Conservation (phyloP, 2,329 filamentous ascomycete genomes). For the Biscogniauxia sp. region DNA sequence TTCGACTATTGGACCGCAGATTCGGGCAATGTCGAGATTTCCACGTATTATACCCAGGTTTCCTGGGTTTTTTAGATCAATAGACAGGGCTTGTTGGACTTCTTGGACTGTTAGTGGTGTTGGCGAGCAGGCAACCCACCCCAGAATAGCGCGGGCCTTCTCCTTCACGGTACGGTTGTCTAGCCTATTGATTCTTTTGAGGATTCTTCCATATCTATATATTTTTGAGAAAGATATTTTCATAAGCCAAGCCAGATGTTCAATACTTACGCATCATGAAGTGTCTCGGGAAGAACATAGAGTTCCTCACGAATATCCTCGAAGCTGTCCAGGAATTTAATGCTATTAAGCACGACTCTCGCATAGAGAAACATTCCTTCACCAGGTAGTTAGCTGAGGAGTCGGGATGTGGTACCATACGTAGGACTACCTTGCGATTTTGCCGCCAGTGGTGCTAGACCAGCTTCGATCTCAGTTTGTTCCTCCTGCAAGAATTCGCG, state of each 20-base stretch:
- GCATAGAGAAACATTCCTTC: slow-evolving; percentile 36
- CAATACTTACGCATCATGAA: slow-evolving; percentile 31
- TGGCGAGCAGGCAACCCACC: slow-evolving; percentile 23
- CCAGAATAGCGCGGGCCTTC: slow-evolving; percentile 17
- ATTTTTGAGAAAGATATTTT: too few species aligned
- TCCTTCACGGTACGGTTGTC: not conserved
- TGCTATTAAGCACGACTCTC: slow-evolving; percentile 24
- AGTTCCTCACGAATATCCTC: slow-evolving; percentile 28
- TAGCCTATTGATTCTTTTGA: slow-evolving; percentile 4
- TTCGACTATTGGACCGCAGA: slow-evolving; percentile 34
- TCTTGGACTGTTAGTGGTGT: slow-evolving; percentile 17
- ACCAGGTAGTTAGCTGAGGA: not conserved
- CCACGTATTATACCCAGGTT: not conserved
- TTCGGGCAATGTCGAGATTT: slow-evolving; percentile 13
- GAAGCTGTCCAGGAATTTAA: slow-evolving; percentile 15
- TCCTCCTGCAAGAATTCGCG: slow-evolving; percentile 13
- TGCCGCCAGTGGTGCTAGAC: slow-evolving; percentile 16
- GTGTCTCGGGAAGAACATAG: slow-evolving; percentile 24
- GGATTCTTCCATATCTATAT: too few species aligned
- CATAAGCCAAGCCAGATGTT: not conserved
- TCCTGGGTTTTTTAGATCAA: not conserved
- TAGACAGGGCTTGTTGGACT: slow-evolving; percentile 14
- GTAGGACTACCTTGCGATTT: slow-evolving; percentile 25
- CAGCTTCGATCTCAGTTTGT: slow-evolving; percentile 16
- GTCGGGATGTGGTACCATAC: not conserved